A percentile compares a stretch with the other conserved stretches of the same genome.
Evolutionary conservation across 805 yeast genomes (phyloP).

Genomic region (Schizosaccharomyces japonicus): DNA sequence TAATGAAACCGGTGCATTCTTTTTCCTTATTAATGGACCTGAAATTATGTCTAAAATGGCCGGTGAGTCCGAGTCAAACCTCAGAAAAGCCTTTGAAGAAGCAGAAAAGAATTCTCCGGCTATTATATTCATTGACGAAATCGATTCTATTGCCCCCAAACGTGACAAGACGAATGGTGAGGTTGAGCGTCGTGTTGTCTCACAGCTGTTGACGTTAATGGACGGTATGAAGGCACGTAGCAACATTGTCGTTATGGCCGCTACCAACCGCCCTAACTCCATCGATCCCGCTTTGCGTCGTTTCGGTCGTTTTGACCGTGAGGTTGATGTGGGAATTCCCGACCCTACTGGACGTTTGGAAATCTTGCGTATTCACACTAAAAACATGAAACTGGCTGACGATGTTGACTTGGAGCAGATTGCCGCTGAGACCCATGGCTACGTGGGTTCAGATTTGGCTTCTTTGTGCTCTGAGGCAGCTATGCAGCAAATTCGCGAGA

Average conservation of each 20-base stretch:
- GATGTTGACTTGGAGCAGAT: conserved; percentile 90
- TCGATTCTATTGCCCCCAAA: conserved; percentile 97
- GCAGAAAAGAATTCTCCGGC: conserved; percentile 98
- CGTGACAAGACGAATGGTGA: conserved; percentile 99
- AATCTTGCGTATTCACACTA: conserved; percentile 88
- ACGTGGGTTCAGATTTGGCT: conserved; percentile 97
- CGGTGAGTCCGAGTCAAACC: conserved; percentile 91
- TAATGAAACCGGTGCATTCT: conserved; percentile 96
- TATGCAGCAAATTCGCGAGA: conserved; percentile 98
- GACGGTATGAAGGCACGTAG: conserved; percentile 99
- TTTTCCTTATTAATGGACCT: conserved; percentile 93
- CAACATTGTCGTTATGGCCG: conserved; percentile 93
- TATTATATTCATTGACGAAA: conserved; percentile 92
- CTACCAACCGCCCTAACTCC: conserved; percentile 72
- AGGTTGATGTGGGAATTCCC: conserved; percentile 76
- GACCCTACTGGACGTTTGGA: conserved; percentile 97
- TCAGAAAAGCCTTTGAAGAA: conserved; percentile 95
- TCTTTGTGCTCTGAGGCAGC: conserved; percentile 99
- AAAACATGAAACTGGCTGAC: conserved; percentile 87
- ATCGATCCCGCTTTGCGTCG: conserved; percentile 71
- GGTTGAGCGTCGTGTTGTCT: conserved; percentile 96
- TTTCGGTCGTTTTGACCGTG: conserved; percentile 69
- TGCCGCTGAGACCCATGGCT: conserved; percentile 96
- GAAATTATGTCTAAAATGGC: conserved; percentile 99
- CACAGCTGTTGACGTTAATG: conserved; percentile 91